Conservation (phyloP, 495 filamentous ascomycete genomes). For the Baudoinia panamericana region DNA sequence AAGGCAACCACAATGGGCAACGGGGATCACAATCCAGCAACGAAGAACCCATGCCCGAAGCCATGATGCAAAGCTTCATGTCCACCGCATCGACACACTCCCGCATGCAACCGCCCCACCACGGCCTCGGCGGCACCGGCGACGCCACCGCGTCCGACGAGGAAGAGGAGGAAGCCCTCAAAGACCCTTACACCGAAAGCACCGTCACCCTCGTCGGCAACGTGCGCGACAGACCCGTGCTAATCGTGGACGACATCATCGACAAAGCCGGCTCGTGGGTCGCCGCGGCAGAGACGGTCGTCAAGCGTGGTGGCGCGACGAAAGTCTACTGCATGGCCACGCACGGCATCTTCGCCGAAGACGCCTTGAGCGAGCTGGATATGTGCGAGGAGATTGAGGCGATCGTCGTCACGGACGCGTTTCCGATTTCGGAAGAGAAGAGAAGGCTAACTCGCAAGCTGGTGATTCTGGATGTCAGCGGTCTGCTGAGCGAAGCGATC, state of each 20-base stretch:
- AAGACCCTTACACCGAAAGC: constrained; percentile 64
- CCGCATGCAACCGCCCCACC: constrained; percentile 21
- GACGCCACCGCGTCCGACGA: constrained; percentile 71
- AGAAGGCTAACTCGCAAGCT: constrained; percentile 64
- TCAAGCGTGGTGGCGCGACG: constrained; percentile 80
- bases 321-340: constrained; percentile 97
- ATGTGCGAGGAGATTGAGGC: constrained; percentile 80
- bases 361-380: constrained; percentile 82
- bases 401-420: constrained; percentile 93
- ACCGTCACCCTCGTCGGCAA: constrained; percentile 95
- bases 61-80: constrained; percentile 53
- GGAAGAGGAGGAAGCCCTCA: constrained; percentile 71
- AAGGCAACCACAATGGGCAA: constrained; percentile 30
- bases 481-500: constrained; percentile 80
- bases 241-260: constrained; percentile 98
- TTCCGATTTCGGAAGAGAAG: constrained; percentile 69
- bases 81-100: constrained; percentile 42
- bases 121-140: constrained; percentile 66
- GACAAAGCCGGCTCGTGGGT: constrained; percentile 96
- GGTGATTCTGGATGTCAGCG: constrained; percentile 75
- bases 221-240: constrained; percentile 69
- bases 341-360: constrained; percentile 81
- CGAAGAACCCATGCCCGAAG: constrained; percentile 38
- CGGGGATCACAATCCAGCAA: constrained; percentile 26
- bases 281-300: constrained; percentile 92